Percentiles rank a stretch among this genome's conserved stretches.
phyloP scores from a whole-genome alignment of 257 asterid species.

The Echium plantagineum region DNA sequence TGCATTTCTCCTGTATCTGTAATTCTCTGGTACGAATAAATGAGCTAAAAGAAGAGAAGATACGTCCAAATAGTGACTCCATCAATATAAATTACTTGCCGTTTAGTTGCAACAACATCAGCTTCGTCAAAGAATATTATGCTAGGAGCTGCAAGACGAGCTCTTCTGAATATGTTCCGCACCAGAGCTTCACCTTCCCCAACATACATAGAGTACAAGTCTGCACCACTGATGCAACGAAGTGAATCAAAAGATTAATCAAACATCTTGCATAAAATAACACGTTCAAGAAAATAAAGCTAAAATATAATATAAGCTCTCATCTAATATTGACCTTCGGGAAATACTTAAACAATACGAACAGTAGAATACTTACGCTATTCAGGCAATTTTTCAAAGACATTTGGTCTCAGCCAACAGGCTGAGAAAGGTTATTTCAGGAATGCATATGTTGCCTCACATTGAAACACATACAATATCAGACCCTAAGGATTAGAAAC shows the following conservation, averaged over 20 bases:
- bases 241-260: constrained; percentile 3
- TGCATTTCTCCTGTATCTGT: too few species aligned
- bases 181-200: constrained; percentile 96
- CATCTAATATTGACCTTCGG: background rate
- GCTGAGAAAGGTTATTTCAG: background rate
- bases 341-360: background rate
- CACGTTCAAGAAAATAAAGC: background rate
- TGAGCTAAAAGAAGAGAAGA: too few species aligned
- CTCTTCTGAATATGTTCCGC: constrained; percentile 80
- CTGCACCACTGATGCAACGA: constrained; percentile 70
- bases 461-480: background rate
- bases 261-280: background rate
- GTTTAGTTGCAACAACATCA: constrained; percentile 77
- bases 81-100: constrained; percentile 27
- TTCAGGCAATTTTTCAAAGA: background rate
- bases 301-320: background rate
- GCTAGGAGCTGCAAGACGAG: constrained; percentile 96
- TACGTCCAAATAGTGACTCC: background rate
- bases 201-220: constrained; percentile 79
- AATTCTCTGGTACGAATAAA: too few species aligned
- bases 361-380: background rate
- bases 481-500: background rate
- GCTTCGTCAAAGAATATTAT: constrained; percentile 92
- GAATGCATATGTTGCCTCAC: background rate
- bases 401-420: background rate